Evolutionary conservation across 192 early-diverging fungal genomes (phyloP), one percentile per base, ranked within the genome.

Genomic region (Umbelopsis ramanniana): DNA sequence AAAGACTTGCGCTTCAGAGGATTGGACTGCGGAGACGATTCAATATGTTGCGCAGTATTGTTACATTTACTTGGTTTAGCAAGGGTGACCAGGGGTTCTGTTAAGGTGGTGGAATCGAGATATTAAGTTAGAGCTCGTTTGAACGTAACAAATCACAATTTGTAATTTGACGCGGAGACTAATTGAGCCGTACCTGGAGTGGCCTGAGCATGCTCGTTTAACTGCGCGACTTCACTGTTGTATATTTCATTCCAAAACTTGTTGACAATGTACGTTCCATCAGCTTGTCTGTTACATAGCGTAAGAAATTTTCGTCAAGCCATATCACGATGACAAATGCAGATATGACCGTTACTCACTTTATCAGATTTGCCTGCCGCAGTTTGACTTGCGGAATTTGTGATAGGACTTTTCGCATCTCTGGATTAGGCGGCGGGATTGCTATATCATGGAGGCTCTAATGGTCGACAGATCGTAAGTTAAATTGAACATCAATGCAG

Each of bases 211-310:
- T 63, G 57, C 2, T 63, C 19, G 23, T 3, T 12, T 22, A 26
- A 26, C 14, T 29, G 57, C 17, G 17, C 33, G 15, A 14, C 26
- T 63, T 29, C 14, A 12, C 33, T 26, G 4, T 63, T 37, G 33
- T 63, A 63, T 38, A 63, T 63, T 19, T 63, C 57, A 63, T 63
- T 37, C 57, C 57, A 63, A n/a, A 63, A 37, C 37, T 37, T 35
- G 57, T 63, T 63, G 10, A 35, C 57, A 17, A 63, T 63, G 11
- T 29, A 29, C 33, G 57, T 63, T n/a, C 57, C 57, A n/a, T 63
- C 57, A 11, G 57, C 33, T 17, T 37, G 57, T 19, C 57, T 63
- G 1, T 11, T 24, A 23, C n/a, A 50, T 15, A 14, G 9, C 21
- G 15, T 24, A 23, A 57, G 26, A 14, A 26, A 6, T 3, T 29